phyloP scores from a whole-genome alignment of 2,329 filamentous ascomycete genomes.

The Penicillium sp. region DNA sequence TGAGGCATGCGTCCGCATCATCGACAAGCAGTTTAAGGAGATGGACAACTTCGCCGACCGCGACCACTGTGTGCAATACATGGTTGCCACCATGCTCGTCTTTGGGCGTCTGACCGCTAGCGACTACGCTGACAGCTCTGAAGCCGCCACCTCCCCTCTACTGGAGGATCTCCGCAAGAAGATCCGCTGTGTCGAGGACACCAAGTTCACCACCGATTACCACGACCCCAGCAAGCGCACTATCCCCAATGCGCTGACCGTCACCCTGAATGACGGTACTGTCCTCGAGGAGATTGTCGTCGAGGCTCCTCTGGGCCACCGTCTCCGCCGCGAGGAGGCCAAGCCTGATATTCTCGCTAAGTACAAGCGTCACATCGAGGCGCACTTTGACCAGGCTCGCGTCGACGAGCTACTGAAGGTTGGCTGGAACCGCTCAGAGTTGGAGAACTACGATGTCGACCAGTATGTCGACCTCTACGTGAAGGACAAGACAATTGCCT shows the following conservation, averaged over 20 bases:
- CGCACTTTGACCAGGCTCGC: conserved; percentile 72
- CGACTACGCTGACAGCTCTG: conserved; percentile 89
- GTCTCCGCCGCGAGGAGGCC: conserved; percentile 86
- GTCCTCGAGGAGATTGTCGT: conserved; percentile 86
- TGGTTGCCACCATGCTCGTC: conserved; percentile 93
- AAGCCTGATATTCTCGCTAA: conserved; percentile 96
- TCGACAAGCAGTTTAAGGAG: conserved; percentile 99
- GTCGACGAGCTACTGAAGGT: conserved; percentile 81
- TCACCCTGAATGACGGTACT: conserved; percentile 91
- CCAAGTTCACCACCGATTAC: conserved; percentile 91
- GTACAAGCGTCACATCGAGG: conserved; percentile 86
- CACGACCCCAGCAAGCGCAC: conserved; percentile 89
- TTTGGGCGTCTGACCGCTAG: conserved; percentile 90
- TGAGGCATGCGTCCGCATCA: conserved; percentile 97
- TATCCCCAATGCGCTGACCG: conserved; percentile 94
- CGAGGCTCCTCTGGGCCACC: conserved; percentile 91
- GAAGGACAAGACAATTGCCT: conserved; percentile 48
- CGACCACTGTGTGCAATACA: conserved; percentile 99
- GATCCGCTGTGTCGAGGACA: conserved; percentile 95
- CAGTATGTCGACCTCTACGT: conserved; percentile 88
- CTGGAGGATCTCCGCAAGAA: conserved; percentile 89
- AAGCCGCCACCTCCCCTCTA: conserved; percentile 84
- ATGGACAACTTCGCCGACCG: conserved; percentile 99
- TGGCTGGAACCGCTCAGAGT: conserved; percentile 67
- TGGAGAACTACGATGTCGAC: conserved; percentile 82